These are phyloP conservation scores for Arthrobotrys sinensis DNA, from an alignment of 2,329 filamentous ascomycete species.

Conservation along the genomic window DNA sequence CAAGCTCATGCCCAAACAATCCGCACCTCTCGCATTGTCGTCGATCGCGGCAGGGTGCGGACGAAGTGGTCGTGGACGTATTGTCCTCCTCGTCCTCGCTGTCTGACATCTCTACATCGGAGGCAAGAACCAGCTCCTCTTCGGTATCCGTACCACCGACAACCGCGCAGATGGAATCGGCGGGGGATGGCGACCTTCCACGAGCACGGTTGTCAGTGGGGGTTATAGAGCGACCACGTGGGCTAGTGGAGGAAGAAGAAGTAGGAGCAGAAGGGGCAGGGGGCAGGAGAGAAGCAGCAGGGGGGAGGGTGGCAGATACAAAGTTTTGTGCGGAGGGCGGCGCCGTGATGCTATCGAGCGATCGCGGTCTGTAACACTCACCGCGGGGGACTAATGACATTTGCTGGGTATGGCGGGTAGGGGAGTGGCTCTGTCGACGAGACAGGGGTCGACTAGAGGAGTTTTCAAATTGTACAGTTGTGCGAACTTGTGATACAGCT, in stretches of 20 bases:
- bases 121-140: slow-evolving; percentile 55
- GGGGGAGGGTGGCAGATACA: slow-evolving; percentile 35
- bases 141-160: slow-evolving; percentile 61
- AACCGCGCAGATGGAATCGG: slow-evolving; percentile 61
- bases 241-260: slow-evolving; percentile 24
- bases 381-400: slow-evolving; percentile 57
- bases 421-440: slow-evolving; percentile 59
- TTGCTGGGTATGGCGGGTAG: slow-evolving; percentile 54
- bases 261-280: slow-evolving; percentile 31
- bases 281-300: slow-evolving; percentile 25
- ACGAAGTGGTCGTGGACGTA: slow-evolving; percentile 57
- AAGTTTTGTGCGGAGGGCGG: slow-evolving; percentile 41
- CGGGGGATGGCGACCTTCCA: slow-evolving; percentile 59
- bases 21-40: slow-evolving; percentile 61
- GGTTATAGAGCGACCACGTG: slow-evolving; percentile 57
- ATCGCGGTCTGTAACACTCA: slow-evolving; percentile 60
- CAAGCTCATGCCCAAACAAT: slow-evolving; percentile 58
- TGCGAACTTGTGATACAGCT: slow-evolving; percentile 58
- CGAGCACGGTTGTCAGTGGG: slow-evolving; percentile 61
- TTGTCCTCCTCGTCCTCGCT: slow-evolving; percentile 56
- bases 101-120: slow-evolving; percentile 60
- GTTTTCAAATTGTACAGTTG: slow-evolving; percentile 56
- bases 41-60: slow-evolving; percentile 56
- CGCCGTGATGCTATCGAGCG: slow-evolving; percentile 59
- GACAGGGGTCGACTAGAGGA: slow-evolving; percentile 50